Conservation (phyloP, 495 filamentous ascomycete genomes). For the Xylaria palmicola region DNA sequence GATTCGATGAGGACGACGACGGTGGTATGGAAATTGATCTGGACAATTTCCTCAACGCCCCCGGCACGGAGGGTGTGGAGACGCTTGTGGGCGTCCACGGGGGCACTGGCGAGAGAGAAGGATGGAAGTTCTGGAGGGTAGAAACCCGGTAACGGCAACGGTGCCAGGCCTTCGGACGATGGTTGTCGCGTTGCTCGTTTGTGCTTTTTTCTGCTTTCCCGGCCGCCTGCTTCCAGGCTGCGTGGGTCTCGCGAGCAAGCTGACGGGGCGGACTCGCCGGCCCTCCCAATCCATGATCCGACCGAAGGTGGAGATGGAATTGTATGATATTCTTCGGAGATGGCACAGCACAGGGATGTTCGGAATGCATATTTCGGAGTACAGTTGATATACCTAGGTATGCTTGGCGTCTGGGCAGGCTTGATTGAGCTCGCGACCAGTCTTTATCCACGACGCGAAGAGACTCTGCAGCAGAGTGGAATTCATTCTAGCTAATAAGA, state of each 20-base stretch:
- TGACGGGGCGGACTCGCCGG: neutral
- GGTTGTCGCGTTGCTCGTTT: neutral
- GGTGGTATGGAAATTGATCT: slow-evolving; percentile 91
- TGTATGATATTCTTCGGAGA: neutral
- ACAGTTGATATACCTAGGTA: slow-evolving; percentile 3
- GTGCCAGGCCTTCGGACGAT: neutral
- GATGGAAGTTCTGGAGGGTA: slow-evolving; percentile 93
- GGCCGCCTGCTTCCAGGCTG: neutral
- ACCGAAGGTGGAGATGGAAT: neutral
- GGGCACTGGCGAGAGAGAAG: slow-evolving; percentile 59
- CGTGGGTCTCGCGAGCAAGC: neutral
- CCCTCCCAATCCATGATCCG: too few relatives aligned
- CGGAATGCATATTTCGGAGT: slow-evolving; percentile 11
- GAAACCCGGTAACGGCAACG: slow-evolving; percentile 37
- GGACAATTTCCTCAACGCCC: slow-evolving; percentile 82
- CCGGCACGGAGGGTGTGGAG: slow-evolving; percentile 79
- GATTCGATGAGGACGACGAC: slow-evolving; percentile 62
- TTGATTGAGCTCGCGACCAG: neutral
- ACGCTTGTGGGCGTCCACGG: slow-evolving; percentile 65
- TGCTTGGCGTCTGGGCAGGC: neutral
- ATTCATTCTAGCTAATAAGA: too few relatives aligned
- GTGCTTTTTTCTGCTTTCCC: neutral
- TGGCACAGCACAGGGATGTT: slow-evolving; percentile 7
- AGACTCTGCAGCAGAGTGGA: too few relatives aligned
- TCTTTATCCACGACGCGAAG: too few relatives aligned